Conservation (phyloP, 371 early-diverging fungal species). For the Circinella minor region DNA sequence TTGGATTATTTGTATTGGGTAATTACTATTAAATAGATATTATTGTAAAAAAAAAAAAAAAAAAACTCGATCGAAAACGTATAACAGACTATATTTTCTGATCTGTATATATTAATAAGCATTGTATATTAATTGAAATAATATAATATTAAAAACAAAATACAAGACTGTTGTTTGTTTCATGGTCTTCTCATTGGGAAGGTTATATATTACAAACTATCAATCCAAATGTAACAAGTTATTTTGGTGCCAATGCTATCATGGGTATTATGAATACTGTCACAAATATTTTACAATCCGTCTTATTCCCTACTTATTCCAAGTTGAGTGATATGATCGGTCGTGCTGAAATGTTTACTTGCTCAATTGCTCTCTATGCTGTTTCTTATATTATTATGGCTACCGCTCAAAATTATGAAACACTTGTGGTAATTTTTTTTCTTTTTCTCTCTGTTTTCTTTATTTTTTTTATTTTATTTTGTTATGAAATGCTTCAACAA, state of each 20-base stretch:
- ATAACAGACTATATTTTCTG: no score
- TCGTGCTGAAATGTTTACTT: constrained; percentile 22
- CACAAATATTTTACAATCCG: constrained; percentile 23
- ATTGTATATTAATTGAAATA: no score
- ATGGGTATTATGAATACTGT: constrained; percentile 17
- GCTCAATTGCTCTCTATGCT: constrained; percentile 20
- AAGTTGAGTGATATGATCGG: constrained; percentile 33
- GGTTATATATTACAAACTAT: constrained; percentile 15
- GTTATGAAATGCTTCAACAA: not conserved
- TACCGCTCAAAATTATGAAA: constrained; percentile 20
- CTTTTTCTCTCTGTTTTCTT: not conserved
- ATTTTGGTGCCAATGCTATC: constrained; percentile 16
- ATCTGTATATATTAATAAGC: no score
- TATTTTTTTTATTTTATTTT: not conserved
- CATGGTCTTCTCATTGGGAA: constrained; percentile 22
- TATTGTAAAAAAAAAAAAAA: no score
- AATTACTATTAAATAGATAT: not conserved
- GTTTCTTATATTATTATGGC: constrained; percentile 25
- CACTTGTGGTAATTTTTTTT: constrained; percentile 1
- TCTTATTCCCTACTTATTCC: constrained; percentile 30
- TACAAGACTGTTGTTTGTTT: not conserved
- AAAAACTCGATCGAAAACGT: no score
- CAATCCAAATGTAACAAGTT: constrained; percentile 13
- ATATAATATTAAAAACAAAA: no score
- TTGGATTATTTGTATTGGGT: constrained; percentile 6